Evolutionary conservation across 345 rosid species (phyloP).

Genomic region (Eucalyptus rudis): DNA sequence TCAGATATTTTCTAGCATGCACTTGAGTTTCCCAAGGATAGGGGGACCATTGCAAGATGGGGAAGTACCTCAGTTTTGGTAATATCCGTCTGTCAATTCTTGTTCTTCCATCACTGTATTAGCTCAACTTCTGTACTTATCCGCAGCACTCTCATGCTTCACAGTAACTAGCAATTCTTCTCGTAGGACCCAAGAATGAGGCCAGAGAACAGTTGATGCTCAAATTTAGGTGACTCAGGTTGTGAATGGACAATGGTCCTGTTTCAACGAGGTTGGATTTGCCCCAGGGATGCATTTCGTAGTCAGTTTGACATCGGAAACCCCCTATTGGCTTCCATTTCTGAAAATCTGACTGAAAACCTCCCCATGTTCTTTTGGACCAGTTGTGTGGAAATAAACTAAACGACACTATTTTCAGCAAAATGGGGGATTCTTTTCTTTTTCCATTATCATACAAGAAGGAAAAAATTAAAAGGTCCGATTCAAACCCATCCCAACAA

Average conservation of each 20-base stretch:
- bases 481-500: neutral
- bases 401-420: neutral
- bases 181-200: neutral
- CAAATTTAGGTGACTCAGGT: neutral
- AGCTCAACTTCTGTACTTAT: slow-evolving; percentile 8
- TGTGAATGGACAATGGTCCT: neutral
- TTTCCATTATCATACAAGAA: neutral
- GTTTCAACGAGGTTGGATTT: neutral
- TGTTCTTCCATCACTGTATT: neutral
- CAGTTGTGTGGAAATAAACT: neutral
- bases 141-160: neutral
- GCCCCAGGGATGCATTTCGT: neutral
- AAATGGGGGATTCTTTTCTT: neutral
- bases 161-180: neutral
- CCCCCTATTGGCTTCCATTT: neutral
- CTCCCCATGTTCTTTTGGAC: neutral
- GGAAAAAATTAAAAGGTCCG: neutral
- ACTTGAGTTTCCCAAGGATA: slow-evolving; percentile 3
- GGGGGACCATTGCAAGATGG: slow-evolving; percentile 31
- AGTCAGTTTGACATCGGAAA: neutral
- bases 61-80: slow-evolving; percentile 15
- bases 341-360: neutral
- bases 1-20: slow-evolving; percentile 13
- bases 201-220: neutral
- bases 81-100: slow-evolving; percentile 20